Base-by-base conservation (phyloP, 208 protist genomes). In the Acanthamoeba quina region DNA sequence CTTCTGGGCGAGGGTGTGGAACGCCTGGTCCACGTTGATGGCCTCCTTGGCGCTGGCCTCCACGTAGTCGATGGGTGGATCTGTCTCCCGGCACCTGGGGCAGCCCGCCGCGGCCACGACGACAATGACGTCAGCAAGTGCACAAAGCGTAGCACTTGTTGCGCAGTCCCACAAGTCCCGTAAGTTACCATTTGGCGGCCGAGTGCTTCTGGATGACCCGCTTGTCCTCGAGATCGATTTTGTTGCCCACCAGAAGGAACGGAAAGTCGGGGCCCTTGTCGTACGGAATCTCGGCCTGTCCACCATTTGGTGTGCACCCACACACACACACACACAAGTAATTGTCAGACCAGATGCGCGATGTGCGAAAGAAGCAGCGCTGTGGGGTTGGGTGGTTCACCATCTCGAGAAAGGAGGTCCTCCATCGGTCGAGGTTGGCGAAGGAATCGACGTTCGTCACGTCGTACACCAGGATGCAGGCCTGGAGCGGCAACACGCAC, bases 191-290 rank as follows among this genome's bases (percentile, higher is more conserved):
- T 29, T 58, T 66, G 29, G 15, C 5, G 10, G 80, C 80, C 5
- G 52, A 24, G 11, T 89, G 47, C n/a, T 64, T 31, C 29, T 58
- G 56, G 21, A 89, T n/a, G 29, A 21, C 80, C 37, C 80, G 80
- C 29, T 58, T 66, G 80, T 96, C 70, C 49, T 74, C 72, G 24
- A 96, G 82, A 85, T 97, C 96, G 56, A 54, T 80, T 91, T 97
- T 97, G 54, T 97, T 97, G 5, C 89, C 96, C 49, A 97, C n/a
- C 60, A 97, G 19, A 68, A 97, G 29, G 80, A 97, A 97, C 24
- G 96, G 96, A 80, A 97, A 97, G 34, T 52, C 76, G 24, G 93
- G 72, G 37, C 72, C 72, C 72, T 80, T 80, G 72, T 80, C 72
- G 72, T 80, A 15, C 15, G 72, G 72, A 6, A 80, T 49, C 72